A percentile compares a stretch with the other conserved stretches of the same genome.
phyloP scores from a whole-genome alignment of 1,284 basidiomycete genomes.

The Trametes versicolor region DNA sequence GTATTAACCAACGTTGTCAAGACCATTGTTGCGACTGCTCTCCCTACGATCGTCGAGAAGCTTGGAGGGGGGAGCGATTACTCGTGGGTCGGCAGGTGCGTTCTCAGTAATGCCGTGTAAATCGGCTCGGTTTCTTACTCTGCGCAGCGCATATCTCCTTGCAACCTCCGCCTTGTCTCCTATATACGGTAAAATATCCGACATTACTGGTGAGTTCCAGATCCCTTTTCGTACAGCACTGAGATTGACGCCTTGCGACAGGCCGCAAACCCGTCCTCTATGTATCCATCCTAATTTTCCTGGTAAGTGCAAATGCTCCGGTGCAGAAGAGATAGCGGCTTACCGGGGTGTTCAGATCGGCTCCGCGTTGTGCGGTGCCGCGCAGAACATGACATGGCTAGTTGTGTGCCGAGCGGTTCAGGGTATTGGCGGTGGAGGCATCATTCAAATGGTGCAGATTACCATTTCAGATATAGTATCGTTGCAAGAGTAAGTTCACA shows the following conservation, averaged over 20 bases:
- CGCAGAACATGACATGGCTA: slow-evolving; percentile 80
- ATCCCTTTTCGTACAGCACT: neutral
- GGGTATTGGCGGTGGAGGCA: slow-evolving; percentile 85
- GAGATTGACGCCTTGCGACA: slow-evolving; percentile 22
- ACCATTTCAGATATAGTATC: slow-evolving; percentile 85
- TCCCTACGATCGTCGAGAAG: slow-evolving; percentile 78
- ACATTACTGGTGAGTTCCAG: slow-evolving; percentile 55
- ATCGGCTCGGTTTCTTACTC: neutral
- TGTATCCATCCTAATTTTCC: slow-evolving; percentile 71
- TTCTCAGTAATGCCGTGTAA: slow-evolving; percentile 4
- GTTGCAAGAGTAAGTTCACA: slow-evolving; percentile 67
- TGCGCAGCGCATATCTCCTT: slow-evolving; percentile 75
- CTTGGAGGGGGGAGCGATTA: slow-evolving; percentile 76
- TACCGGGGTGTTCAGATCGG: slow-evolving; percentile 59
- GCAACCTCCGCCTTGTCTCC: slow-evolving; percentile 75
- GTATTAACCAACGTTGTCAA: slow-evolving; percentile 38
- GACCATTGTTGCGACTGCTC: slow-evolving; percentile 84
- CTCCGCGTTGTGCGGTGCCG: slow-evolving; percentile 84
- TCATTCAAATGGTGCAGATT: slow-evolving; percentile 74
- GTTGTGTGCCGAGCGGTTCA: slow-evolving; percentile 82
- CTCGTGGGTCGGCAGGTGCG: slow-evolving; percentile 81
- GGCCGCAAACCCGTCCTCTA: slow-evolving; percentile 84
- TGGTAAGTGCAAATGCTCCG: slow-evolving; percentile 53
- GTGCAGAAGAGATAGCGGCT: neutral
- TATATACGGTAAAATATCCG: slow-evolving; percentile 81